Base-by-base conservation (phyloP, 2,329 filamentous ascomycete species). In the Xenoacremonium recifei region DNA sequence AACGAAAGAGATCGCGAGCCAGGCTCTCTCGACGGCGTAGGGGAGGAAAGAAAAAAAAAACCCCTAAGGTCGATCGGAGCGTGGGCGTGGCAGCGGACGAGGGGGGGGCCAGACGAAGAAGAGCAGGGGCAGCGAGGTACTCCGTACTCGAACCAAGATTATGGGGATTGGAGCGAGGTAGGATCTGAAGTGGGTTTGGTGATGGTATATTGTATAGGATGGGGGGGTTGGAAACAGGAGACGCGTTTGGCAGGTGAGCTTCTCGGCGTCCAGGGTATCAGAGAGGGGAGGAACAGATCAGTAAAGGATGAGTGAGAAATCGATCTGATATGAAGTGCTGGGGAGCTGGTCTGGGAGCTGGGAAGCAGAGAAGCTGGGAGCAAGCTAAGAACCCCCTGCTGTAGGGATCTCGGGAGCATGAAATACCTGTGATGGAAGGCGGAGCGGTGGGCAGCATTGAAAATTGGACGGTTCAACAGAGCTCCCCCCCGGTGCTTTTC, bases 171-270 rank as follows among this genome's bases (percentile, higher is more conserved):
- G 48, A 53, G 44, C 55, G 50, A 53, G 57, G 62, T 61, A 54
- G 60, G 61, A 64, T 61, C 54, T 51, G 47, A 50, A 58, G 61
- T 65, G 63, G 63, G 49, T 61, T 58, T 55, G 49, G 54, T 32
- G 52, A 59, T 58, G 60, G 59, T 62, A 57, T 58, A 51, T 50
- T 54, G 53, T 52, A 59, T 53, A 56, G 48, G 53, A 56, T 57
- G 52, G 50, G 44, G n/a, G 51, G 46, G 54, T 49, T 40, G 46
- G 41, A 41, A 50, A 47, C 47, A 50, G 36, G 46, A 45, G 42
- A 37, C 45, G 53, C 49, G 53, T 56, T 51, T 55, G 52, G 54
- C 54, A 54, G 54, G 49, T 53, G 49, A 41, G 42, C 39, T 40
- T 40, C 46, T 43, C n/a, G n/a, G n/a, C n/a, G 45, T 43, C 40